Evolutionary conservation across 78 protist species (phyloP), one percentile per base, ranked within the genome.

Genomic region (Dictyostelium brefeldianum): DNA sequence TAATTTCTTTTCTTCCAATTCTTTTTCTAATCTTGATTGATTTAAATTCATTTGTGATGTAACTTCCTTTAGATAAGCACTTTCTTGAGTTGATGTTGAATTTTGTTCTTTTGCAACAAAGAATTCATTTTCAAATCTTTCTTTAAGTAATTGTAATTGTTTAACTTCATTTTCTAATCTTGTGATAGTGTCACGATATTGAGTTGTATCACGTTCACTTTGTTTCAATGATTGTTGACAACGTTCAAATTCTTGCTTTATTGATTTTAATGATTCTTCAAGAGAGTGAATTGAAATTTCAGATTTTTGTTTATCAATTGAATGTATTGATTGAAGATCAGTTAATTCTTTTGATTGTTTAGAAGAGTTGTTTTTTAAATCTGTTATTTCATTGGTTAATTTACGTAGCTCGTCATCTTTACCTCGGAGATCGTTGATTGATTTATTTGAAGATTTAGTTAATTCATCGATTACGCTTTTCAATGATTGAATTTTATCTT

Each of bases 51-150:
- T 87, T 65, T 87, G 93, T 2, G 43, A 1, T 0, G 84, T 87
- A 10, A 87, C 81, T 67, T 87, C 93, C 31, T 87, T 87, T 2
- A 87, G 75, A 87, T 87, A 87, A 22, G 53, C 46, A 20, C 56
- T 27, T 29, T 87, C 93, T 57, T 87, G 93, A 12, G 93, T 82
- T 46, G 10, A 36, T 2, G 62, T 64, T 10, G 93, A 51, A 64
- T 47, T 87, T 29, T 74, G 50, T 77, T 74, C 84, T 20, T 74
- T 87, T 17, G 79, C 84, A 46, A 50, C 93, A 78, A 87, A 87
- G 84, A 87, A 87, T 31, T 87, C 93, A 65, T 57, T 87, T 77
- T 87, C 93, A 53, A 87, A 87, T 64, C 93, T n/a, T 51, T 87
- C 93, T 71, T 87, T 87, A 18, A 87, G 20, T 12, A 22, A 10